These are phyloP conservation scores for Gossypium schwendimanii DNA, from an alignment of 441 rosid genomes.

Conservation along the genomic window DNA sequence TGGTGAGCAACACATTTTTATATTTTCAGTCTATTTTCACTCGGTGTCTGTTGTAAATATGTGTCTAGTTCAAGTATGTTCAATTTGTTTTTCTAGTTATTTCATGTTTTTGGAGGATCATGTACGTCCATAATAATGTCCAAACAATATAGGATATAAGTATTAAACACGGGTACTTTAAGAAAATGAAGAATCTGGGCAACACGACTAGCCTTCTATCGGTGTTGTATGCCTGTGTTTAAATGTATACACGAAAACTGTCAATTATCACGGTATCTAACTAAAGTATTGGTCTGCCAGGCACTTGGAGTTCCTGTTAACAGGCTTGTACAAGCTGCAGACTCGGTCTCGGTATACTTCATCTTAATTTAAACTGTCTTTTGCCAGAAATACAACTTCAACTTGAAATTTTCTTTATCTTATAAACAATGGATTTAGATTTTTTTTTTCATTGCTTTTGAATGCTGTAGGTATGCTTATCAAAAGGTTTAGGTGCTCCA, in stretches of 20 bases:
- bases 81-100: background rate
- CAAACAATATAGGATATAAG: background rate
- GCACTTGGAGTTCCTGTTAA: slow-evolving; percentile 79
- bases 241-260: background rate
- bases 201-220: background rate
- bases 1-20: slow-evolving; percentile 24
- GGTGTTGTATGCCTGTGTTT: background rate
- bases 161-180: background rate
- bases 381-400: too few species aligned
- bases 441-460: background rate
- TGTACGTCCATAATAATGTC: background rate
- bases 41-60: background rate
- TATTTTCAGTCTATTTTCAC: background rate
- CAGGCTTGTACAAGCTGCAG: slow-evolving; percentile 76
- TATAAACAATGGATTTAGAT: background rate
- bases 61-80: background rate
- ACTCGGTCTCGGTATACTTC: slow-evolving; percentile 64
- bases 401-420: too few species aligned
- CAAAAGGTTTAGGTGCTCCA: slow-evolving; percentile 92
- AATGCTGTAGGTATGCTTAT: slow-evolving; percentile 57
- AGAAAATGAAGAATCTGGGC: background rate
- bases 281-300: slow-evolving; percentile 28
- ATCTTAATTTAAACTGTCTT: too few species aligned
- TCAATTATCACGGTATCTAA: slow-evolving; percentile 13
- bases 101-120: background rate